Conservation (phyloP, 177 flowering plant species). For the Vitis hybrid region DNA sequence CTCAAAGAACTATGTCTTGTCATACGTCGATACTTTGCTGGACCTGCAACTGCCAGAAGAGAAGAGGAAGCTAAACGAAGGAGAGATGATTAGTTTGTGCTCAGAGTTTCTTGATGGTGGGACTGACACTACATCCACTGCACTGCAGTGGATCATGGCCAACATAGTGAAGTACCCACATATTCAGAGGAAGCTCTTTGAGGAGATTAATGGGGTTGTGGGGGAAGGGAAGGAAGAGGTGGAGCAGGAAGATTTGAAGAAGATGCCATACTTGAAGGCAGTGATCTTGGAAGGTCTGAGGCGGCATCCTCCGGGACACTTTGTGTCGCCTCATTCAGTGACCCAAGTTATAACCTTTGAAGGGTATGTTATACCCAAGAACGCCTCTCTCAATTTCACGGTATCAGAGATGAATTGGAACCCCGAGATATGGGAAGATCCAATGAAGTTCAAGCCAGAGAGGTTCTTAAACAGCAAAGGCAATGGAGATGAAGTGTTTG, state of each 20-base stretch:
- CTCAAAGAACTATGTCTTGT: neutral
- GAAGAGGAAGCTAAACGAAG: slow-evolving; percentile 26
- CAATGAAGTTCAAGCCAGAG: slow-evolving; percentile 57
- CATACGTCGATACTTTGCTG: slow-evolving; percentile 33
- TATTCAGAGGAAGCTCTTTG: slow-evolving; percentile 33
- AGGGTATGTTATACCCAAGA: slow-evolving; percentile 33
- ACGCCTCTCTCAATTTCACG: slow-evolving; percentile 31
- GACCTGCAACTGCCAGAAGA: slow-evolving; percentile 29
- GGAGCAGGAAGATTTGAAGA: slow-evolving; percentile 35
- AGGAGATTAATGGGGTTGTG: slow-evolving; percentile 28
- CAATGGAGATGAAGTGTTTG: slow-evolving; percentile 20
- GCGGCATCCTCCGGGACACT: slow-evolving; percentile 50
- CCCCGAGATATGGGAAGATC: slow-evolving; percentile 47
- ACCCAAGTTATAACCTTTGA: slow-evolving; percentile 28
- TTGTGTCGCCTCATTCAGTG: slow-evolving; percentile 42
- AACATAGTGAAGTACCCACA: slow-evolving; percentile 51
- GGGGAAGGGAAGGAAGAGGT: slow-evolving; percentile 13
- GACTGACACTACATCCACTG: slow-evolving; percentile 49
- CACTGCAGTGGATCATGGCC: slow-evolving; percentile 62
- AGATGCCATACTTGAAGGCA: slow-evolving; percentile 46
- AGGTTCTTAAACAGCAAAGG: slow-evolving; percentile 35
- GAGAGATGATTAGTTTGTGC: slow-evolving; percentile 34
- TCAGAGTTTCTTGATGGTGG: slow-evolving; percentile 50
- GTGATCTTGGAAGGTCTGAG: slow-evolving; percentile 44
- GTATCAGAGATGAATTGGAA: slow-evolving; percentile 50